phyloP scores from a whole-genome alignment of 805 yeast species.

The Candida germanica region DNA sequence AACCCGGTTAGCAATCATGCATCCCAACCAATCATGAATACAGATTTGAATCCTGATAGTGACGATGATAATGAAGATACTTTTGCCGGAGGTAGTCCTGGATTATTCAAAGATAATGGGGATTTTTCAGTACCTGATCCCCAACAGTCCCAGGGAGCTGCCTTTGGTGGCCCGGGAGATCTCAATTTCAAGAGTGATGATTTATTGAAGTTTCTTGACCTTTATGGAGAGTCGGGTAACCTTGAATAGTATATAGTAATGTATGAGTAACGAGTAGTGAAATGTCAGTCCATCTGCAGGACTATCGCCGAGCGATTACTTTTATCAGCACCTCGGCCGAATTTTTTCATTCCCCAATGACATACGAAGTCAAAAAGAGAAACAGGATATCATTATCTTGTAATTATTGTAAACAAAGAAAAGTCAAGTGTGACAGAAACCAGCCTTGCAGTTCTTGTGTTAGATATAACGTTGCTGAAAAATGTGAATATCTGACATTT shows the following conservation, averaged over 20 bases:
- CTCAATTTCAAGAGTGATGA: constrained; percentile 26
- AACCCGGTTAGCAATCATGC: too few species aligned
- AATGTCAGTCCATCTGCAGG: neutral
- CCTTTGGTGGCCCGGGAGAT: constrained; percentile 9
- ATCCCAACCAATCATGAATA: too few species aligned
- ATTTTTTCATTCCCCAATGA: neutral
- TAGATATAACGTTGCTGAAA: constrained; percentile 36
- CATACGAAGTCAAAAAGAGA: constrained; percentile 18
- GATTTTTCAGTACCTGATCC: neutral
- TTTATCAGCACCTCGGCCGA: constrained; percentile 3
- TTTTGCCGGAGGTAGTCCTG: neutral
- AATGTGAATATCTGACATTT: constrained; percentile 35
- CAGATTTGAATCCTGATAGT: too few species aligned
- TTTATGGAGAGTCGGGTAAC: constrained; percentile 32
- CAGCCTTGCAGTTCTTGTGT: constrained; percentile 43
- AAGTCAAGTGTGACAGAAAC: constrained; percentile 42
- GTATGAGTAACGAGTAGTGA: neutral
- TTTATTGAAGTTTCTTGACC: constrained; percentile 31
- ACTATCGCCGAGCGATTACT: constrained; percentile 1
- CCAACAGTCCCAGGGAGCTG: neutral
- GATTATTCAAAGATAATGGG: neutral
- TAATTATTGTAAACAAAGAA: constrained; percentile 38
- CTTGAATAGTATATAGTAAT: constrained; percentile 6
- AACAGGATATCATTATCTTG: constrained; percentile 42
- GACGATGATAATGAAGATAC: too few species aligned